Conservation (phyloP, 2,329 filamentous ascomycete genomes). For the Sclerotinia spermophila region DNA sequence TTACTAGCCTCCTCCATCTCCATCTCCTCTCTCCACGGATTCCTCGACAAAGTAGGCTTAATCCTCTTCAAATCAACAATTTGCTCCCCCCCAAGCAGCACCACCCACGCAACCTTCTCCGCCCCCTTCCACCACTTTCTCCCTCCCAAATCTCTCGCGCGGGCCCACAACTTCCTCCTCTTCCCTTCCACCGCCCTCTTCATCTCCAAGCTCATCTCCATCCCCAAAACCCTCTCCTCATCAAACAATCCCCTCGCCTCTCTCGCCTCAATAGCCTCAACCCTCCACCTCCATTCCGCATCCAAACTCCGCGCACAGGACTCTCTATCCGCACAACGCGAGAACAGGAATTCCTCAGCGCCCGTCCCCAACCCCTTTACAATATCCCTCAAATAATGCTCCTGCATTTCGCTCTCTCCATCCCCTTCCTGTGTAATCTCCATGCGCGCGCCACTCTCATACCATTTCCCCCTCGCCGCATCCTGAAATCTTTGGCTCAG, state of each 20-base stretch:
- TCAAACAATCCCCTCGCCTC: not conserved
- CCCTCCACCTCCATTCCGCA: not conserved
- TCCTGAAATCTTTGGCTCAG: not conserved
- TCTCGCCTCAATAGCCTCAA: not conserved
- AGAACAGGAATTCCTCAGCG: too few relatives aligned
- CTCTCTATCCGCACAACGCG: too few relatives aligned
- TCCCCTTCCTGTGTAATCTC: not conserved
- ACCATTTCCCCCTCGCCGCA: not conserved
- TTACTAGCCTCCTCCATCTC: not conserved
- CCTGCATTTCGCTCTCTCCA: not conserved
- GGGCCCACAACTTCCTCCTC: not conserved
- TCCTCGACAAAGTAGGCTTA: not conserved
- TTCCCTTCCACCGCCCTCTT: not conserved
- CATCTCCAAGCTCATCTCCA: not conserved
- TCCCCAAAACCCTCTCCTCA: not conserved
- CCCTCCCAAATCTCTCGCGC: not conserved
- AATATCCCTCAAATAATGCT: not conserved
- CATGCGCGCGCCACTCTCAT: not conserved
- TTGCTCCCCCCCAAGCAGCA: not conserved
- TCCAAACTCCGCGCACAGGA: too few relatives aligned
- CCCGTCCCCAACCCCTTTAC: not conserved
- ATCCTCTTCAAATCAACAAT: not conserved
- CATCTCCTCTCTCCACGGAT: not conserved
- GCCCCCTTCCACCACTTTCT: not conserved
- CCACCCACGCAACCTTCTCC: not conserved